Base-by-base conservation (phyloP, 768 basidiomycete species). In the Podaxis mareebaensis region DNA sequence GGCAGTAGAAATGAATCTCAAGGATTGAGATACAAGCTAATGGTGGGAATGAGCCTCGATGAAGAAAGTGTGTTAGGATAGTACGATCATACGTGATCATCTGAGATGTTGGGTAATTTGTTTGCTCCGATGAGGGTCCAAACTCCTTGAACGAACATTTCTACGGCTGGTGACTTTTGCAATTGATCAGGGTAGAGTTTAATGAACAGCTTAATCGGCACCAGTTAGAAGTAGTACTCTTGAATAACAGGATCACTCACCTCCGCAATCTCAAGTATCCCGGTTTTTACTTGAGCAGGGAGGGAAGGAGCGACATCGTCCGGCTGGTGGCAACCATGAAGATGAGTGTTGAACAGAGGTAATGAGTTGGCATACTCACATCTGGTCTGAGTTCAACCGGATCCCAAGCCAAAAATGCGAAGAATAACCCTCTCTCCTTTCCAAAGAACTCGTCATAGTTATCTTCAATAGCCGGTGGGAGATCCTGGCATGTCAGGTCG, bases 381-480 rank as follows among this genome's bases (percentile, higher is more conserved):
- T 93, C 92, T 33, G 83, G 86, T 60, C 75, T 81, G 38, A 95
- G 77, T 66, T 89, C 81, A 1, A 78, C 75, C 1, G 90, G 86
- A 69, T 95, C 86, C 93, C 93, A 96, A 4, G 79, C 77, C 65
- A 99, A 76, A 69, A 97, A 92, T 61, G 83, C 84, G 64, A 93
- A 86, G 72, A 98, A 91, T 79, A 87, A 88, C 1, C 92, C 92
- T 2, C 74, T 77, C 0, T 77, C 77, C 1, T 87, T 79, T 3
- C 82, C 88, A 74, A 98, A 97, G 73, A 96, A 97, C 64, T 90
- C 85, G 20, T 83, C 78, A 63, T 95, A 87, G 28, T 87, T 79
- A 70, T 99, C 97, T 72, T 99, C 97, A 68, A 99, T 89, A 67
- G 88, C 90, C 13, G 95, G 94, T 3, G 96, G 97, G 17, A 99